These are phyloP conservation scores for Triadica sebifera DNA, from an alignment of 345 rosid genomes.

Conservation along the genomic window DNA sequence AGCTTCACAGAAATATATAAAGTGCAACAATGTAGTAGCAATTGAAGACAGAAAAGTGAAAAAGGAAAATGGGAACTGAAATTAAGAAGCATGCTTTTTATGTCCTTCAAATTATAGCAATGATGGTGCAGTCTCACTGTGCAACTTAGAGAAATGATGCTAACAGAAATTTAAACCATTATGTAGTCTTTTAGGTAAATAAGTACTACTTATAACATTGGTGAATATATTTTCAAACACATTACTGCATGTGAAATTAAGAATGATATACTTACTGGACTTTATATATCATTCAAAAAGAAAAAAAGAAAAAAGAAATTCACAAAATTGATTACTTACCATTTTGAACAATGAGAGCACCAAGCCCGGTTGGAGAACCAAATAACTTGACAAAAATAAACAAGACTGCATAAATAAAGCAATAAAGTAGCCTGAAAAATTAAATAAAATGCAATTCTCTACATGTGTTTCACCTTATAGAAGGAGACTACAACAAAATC, in stretches of 20 bases:
- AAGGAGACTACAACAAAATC: conserved; percentile 91
- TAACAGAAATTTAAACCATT: background rate
- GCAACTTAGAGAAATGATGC: conserved; percentile 1
- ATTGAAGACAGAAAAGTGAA: background rate
- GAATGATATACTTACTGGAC: background rate
- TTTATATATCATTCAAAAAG: background rate
- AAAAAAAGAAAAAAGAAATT: background rate
- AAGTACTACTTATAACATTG: background rate
- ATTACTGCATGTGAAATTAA: background rate
- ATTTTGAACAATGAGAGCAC: conserved; percentile 80
- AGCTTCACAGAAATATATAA: background rate
- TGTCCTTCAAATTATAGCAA: background rate
- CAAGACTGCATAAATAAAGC: conserved; percentile 16
- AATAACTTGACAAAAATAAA: conserved; percentile 55
- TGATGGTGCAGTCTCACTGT: background rate
- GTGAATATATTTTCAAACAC: background rate
- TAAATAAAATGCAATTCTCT: background rate
- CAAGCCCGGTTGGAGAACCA: conserved; percentile 99
- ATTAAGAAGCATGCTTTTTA: background rate
- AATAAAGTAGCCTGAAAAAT: conserved; percentile 1
- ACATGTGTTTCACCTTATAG: conserved; percentile 46
- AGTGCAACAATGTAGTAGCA: background rate
- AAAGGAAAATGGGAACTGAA: background rate
- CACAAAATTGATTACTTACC: conserved; percentile 48
- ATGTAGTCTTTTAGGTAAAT: background rate